Evolutionary conservation across 1,284 basidiomycete species (phyloP), one percentile per base, ranked within the genome.

Genomic region (Volvariella surrecta): DNA sequence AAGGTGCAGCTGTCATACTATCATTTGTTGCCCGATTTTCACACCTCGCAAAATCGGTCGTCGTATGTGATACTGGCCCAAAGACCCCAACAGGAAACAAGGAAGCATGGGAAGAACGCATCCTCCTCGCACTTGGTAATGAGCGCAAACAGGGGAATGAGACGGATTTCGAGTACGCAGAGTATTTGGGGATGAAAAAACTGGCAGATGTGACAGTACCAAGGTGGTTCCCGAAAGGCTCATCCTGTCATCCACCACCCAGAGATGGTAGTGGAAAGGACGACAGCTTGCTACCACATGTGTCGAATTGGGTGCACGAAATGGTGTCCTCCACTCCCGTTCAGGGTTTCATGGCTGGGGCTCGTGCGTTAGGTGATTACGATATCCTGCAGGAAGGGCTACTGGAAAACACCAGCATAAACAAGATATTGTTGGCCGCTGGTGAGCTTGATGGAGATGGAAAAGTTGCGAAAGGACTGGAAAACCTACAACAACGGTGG

Each of bases 401-500:
- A 21, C 46, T 37, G 9, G 46, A 4, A 56, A 28, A n/a, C n/a
- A 18, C 54, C 28, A 41, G 49, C 2, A 49, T 66, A 3, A 43
- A 51, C 21, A 54, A 52, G 31, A 62, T 65, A 1, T 52, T 73
- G 17, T 58, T 73, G 2, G 48, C 73, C 2, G 70, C 70, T 2
- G 72, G 72, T 2, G 56, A 50, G n/a, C 50, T 71, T 7, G 72
- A 74, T 47, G 71, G 71, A 1, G 66, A 54, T 8, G 70, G 70
- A 8, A 68, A 67, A 44, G 63, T 73, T 7, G 65, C 58, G 0
- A 51, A 55, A 16, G 65, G 63, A 1, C 50, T 74, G 48, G 51
- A 54, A 40, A 50, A 39, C 16, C 49, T 74, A 18, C 45, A 44
- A 9, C 54, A 59, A 4, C 50, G 58, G 3, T 73, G 71, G 70